Base-by-base conservation (phyloP, 2,329 filamentous ascomycete species). In the Cordyceps cicadae region DNA sequence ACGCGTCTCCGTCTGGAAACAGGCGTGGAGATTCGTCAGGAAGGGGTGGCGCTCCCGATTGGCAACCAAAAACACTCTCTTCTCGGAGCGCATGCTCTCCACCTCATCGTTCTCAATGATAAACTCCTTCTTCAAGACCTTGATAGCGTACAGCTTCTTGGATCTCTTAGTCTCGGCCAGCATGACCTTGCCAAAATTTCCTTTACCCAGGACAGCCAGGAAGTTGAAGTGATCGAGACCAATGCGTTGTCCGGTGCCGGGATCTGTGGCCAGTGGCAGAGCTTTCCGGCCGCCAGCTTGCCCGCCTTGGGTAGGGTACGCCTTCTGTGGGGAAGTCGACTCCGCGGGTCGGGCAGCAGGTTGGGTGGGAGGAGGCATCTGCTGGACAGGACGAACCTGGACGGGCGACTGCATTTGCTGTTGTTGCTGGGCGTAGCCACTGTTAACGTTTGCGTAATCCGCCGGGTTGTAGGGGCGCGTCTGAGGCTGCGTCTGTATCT, bases 151-250 rank as follows among this genome's bases (percentile, higher is more conserved):
- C 8, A 99, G 81, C 73, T 93, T 89, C 74, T 92, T 90, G 11
- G 89, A 87, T 60, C 86, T 87, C 80, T 99, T 99, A 1, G 94
- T 96, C 77, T 99, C 95, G 2, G 94, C 94, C 74, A 99, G 80
- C 94, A 99, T 99, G 76, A 99, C 94, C 77, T 99, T 99, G 74
- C 94, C 94, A 71, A 99, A 99, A 77, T 99, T 99, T 78, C 94
- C 94, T 77, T 99, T 99, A 71, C 94, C 94, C 65, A 99, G 84
- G 59, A 99, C 94, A 65, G 95, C 93, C 66, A 99, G 82, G 83
- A 99, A 99, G 74, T 99, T 99, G 82, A 99, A 99, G 76, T 99
- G 92, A 72, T 99, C 95, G 51, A 99, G 80, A 19, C 94, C 94
- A 71, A 99, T 97, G 58, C 93, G 86, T 70, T 88, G 84, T 37